Conservation (phyloP, 495 filamentous ascomycete genomes). For the Daldinia caldariorum region DNA sequence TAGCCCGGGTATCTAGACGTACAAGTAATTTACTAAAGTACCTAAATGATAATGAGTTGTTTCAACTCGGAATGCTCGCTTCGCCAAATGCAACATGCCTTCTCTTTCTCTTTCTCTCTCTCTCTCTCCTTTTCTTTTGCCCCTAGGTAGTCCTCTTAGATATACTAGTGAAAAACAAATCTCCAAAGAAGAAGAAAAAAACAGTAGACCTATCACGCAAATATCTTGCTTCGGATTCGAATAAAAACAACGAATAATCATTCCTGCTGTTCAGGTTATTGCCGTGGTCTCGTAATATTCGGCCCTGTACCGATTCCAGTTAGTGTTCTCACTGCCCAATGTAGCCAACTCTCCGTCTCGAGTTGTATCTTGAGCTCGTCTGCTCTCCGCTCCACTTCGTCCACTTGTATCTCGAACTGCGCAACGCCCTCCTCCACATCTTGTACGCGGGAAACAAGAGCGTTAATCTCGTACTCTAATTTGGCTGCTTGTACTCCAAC, state of each 20-base stretch:
- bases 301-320: slow-evolving; percentile 69
- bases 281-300: slow-evolving; percentile 55
- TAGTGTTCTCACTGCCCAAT: slow-evolving; percentile 66
- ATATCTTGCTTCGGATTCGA: background rate
- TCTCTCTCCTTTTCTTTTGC: slow-evolving; percentile 13
- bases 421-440: slow-evolving; percentile 86
- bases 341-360: slow-evolving; percentile 69
- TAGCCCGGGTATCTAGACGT: slow-evolving; percentile 33
- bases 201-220: slow-evolving; percentile 6
- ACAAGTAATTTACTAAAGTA: slow-evolving; percentile 19
- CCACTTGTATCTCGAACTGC: slow-evolving; percentile 84
- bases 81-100: slow-evolving; percentile 38
- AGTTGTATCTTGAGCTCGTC: slow-evolving; percentile 73
- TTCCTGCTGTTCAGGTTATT: slow-evolving; percentile 5
- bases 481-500: slow-evolving; percentile 85
- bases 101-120: background rate
- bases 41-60: slow-evolving; percentile 16
- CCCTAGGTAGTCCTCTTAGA: background rate
- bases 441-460: slow-evolving; percentile 80
- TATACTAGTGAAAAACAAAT: slow-evolving; percentile 14
- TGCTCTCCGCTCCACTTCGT: slow-evolving; percentile 77
- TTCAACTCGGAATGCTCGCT: slow-evolving; percentile 41
- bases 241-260: background rate
- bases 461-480: slow-evolving; percentile 92
- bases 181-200: background rate